phyloP scores from a whole-genome alignment of 2,329 filamentous ascomycete species.

The Colletotrichum sp. region DNA sequence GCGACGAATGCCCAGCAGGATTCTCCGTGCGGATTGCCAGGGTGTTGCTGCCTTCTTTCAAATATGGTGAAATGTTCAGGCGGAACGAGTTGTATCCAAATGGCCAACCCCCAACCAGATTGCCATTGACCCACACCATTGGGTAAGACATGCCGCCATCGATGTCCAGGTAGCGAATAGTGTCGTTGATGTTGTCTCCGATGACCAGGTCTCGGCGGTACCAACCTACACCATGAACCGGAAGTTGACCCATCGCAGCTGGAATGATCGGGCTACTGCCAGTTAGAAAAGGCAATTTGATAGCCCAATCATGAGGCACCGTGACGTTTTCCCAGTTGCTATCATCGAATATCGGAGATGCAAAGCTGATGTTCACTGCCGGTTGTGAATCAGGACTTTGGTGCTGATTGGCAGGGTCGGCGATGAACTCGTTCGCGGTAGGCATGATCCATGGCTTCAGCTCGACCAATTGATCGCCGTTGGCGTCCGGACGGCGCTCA shows the following conservation, averaged over 20 bases:
- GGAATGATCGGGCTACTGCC: constrained; percentile 27
- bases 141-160: neutral
- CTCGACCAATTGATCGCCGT: neutral
- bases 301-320: constrained; percentile 35
- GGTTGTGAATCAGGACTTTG: neutral
- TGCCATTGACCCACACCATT: constrained; percentile 41
- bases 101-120: constrained; percentile 55
- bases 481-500: neutral
- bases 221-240: constrained; percentile 58
- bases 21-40: constrained; percentile 58
- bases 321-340: neutral
- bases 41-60: constrained; percentile 38
- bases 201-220: constrained; percentile 50
- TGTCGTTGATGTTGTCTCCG: constrained; percentile 38
- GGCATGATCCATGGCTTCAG: constrained; percentile 47
- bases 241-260: constrained; percentile 42
- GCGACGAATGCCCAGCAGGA: constrained; percentile 43
- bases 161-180: neutral
- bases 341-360: neutral
- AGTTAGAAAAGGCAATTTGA: constrained; percentile 47
- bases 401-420: neutral
- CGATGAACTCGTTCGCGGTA: constrained; percentile 31
- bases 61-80: constrained; percentile 51
- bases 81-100: constrained; percentile 56
- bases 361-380: neutral